These are phyloP conservation scores for Wickerhamiella lipophila DNA, from an alignment of 805 yeast species.

Conservation along the genomic window DNA sequence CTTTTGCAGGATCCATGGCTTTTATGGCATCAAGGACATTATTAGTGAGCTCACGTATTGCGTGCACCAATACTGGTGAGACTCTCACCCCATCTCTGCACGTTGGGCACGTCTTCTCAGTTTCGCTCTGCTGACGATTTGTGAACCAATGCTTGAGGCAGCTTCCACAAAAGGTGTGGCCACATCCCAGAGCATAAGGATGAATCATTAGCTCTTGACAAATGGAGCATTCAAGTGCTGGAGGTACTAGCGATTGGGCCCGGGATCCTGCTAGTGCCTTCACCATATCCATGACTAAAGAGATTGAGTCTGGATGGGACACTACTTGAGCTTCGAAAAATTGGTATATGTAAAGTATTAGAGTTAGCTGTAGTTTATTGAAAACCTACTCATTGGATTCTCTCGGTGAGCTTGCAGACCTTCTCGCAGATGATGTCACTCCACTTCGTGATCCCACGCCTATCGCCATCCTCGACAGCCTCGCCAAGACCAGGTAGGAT, in stretches of 20 bases:
- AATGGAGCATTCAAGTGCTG: conserved; percentile 34
- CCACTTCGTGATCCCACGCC: conserved; percentile 33
- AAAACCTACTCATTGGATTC: background rate
- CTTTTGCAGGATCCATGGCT: conserved; percentile 13
- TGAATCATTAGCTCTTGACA: conserved; percentile 50
- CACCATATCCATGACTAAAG: conserved; percentile 2
- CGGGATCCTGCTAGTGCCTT: conserved; percentile 4
- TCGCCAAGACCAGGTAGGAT: conserved; percentile 44
- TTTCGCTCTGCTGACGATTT: conserved; percentile 6
- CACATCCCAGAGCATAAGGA: conserved; percentile 47
- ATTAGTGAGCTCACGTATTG: conserved; percentile 14
- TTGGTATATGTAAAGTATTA: too few relatives aligned
- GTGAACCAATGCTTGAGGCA: conserved; percentile 26
- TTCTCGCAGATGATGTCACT: conserved; percentile 24
- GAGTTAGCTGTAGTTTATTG: background rate
- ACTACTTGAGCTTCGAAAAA: background rate
- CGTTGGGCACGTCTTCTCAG: conserved; percentile 18
- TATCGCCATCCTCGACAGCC: conserved; percentile 38
- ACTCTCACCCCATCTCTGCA: conserved; percentile 17
- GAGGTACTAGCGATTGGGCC: conserved; percentile 7
- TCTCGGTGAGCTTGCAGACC: conserved; percentile 2
- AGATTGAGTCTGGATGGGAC: background rate
- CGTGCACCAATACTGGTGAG: conserved; percentile 17
- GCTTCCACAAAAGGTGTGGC: conserved; percentile 54
- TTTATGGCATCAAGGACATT: conserved; percentile 1